Evolutionary conservation across 306 rosid species (phyloP).

Genomic region (Ceratonia siliqua): DNA sequence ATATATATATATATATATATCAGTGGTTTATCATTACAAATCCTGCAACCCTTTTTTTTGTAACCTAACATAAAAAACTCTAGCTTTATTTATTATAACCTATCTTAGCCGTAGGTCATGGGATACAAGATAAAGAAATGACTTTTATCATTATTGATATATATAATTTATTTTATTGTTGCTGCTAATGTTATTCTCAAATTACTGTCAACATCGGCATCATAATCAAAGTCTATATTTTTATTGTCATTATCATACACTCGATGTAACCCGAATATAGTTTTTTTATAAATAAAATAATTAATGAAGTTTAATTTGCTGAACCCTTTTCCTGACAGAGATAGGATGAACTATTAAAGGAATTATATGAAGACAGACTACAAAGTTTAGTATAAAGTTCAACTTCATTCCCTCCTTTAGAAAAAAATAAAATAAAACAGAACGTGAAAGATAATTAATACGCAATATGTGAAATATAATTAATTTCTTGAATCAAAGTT

Average conservation of each 20-base stretch:
- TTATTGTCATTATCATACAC: neutral
- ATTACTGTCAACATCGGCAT: neutral
- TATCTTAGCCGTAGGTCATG: too few species aligned
- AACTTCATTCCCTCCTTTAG: neutral
- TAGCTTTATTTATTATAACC: too few species aligned
- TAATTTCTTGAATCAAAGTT: too few species aligned
- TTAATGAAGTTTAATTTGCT: conserved; percentile 10
- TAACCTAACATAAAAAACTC: too few species aligned
- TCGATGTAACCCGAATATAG: neutral
- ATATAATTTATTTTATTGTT: neutral
- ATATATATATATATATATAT: too few species aligned
- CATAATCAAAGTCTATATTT: neutral
- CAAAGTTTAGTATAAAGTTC: neutral
- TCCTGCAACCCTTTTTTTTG: too few species aligned
- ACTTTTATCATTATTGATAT: neutral
- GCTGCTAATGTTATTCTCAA: neutral
- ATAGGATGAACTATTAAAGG: conserved; percentile 19
- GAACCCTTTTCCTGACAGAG: conserved; percentile 26
- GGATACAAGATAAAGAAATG: neutral
- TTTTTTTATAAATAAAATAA: neutral
- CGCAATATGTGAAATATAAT: too few species aligned
- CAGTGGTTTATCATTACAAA: too few species aligned
- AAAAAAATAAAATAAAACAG: neutral
- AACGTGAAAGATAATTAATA: neutral
- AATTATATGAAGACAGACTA: neutral